Base-by-base conservation (phyloP, 2,329 filamentous ascomycete genomes). In the Didymosphaeria variabile region DNA sequence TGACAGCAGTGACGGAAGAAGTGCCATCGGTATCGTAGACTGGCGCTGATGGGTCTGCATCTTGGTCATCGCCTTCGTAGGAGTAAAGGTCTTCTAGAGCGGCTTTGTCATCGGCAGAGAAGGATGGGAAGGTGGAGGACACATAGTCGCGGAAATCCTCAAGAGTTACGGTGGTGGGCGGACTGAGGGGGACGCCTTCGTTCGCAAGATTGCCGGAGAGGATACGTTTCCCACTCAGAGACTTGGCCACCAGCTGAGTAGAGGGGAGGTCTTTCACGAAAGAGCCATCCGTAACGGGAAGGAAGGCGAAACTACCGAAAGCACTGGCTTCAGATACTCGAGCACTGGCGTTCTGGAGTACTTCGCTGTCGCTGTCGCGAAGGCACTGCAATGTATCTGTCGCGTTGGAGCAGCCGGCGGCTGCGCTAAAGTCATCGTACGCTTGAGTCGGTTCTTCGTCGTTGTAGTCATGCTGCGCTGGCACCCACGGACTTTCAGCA, bases 251-350 rank as follows among this genome's bases (percentile, higher is more conserved):
- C 2, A 77, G 67, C 44, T 70, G 66, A 38, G 68, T 63, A 21
- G 68, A 74, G 0, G 79, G 77, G 2, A 76, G 72, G 34, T 79
- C 71, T 34, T 72, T 69, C 29, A 82, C 73, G 58, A 80, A 77
- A 1, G 70, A 67, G 13, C 78, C 78, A 59, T 81, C 79, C 0
- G 80, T 79, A 2, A 80, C 76, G 0, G 80, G 79, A 6, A 78
- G 67, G 58, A 77, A 82, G 49, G 78, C 79, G 59, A 78, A 81
- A n/a, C 75, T 76, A 5, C 80, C 80, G 54, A 78, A 81, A 7
- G 70, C 68, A 9, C 73, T 67, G 26, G 73, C 70, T 67, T 73
- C 70, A 5, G 70, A 76, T 52, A 75, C 72, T 47, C 67, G 69
- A 49, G 64, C 66, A 59, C 69, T 73, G 55, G 72, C 75, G 21